phyloP scores from a whole-genome alignment of 2,329 filamentous ascomycete genomes.

The Talaromyces sp. region DNA sequence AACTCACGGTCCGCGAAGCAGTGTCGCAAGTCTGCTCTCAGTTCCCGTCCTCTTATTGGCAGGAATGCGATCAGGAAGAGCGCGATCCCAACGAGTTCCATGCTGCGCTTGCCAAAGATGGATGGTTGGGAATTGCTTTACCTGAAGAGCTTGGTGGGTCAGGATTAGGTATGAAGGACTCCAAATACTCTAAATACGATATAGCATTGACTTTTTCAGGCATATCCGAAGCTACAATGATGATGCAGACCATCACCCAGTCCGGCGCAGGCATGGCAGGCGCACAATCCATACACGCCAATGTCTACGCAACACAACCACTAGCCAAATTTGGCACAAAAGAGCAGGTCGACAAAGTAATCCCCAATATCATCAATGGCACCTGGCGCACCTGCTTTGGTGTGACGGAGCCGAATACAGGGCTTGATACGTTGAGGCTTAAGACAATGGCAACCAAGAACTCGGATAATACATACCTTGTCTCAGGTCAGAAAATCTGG shows the following conservation, averaged over 20 bases:
- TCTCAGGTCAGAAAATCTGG: slow-evolving; percentile 84
- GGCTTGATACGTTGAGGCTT: slow-evolving; percentile 72
- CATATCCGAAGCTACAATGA: slow-evolving; percentile 80
- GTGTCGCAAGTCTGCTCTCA: slow-evolving; percentile 65
- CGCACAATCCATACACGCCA: slow-evolving; percentile 58
- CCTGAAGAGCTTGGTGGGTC: slow-evolving; percentile 72
- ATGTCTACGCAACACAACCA: slow-evolving; percentile 61
- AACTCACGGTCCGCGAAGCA: slow-evolving; percentile 69
- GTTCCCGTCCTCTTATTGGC: slow-evolving; percentile 71
- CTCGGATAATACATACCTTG: slow-evolving; percentile 55
- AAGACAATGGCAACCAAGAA: slow-evolving; percentile 59
- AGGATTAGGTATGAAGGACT: slow-evolving; percentile 48
- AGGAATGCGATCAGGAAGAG: slow-evolving; percentile 66
- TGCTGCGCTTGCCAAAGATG: slow-evolving; percentile 67
- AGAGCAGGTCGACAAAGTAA: slow-evolving; percentile 60
- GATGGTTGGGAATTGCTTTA: slow-evolving; percentile 78
- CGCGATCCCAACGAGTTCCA: slow-evolving; percentile 74
- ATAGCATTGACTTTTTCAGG: slow-evolving; percentile 31
- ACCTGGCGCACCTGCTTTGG: slow-evolving; percentile 74
- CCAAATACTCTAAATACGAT: not conserved
- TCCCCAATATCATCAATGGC: slow-evolving; percentile 70
- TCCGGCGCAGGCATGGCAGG: slow-evolving; percentile 75
- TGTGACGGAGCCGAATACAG: slow-evolving; percentile 79
- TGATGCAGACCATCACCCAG: slow-evolving; percentile 79
- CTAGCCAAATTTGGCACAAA: slow-evolving; percentile 68